phyloP scores from a whole-genome alignment of 2,329 filamentous ascomycete genomes.

The Periconia sp. region DNA sequence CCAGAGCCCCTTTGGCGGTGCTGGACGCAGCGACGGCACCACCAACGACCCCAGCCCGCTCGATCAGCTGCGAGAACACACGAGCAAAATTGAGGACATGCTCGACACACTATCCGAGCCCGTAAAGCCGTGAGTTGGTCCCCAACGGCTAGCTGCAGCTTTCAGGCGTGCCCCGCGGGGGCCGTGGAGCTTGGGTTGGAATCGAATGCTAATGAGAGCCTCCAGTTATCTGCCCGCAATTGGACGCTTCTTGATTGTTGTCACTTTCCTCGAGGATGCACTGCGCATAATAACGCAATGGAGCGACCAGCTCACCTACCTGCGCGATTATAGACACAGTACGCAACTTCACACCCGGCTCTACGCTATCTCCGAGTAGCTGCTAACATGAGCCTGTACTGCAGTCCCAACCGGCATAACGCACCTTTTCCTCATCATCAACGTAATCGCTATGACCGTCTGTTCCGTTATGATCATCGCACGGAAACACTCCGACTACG shows the following conservation, averaged over 20 bases:
- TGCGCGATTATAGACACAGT: conserved; percentile 93
- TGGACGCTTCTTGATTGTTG: conserved; percentile 95
- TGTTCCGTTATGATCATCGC: conserved; percentile 88
- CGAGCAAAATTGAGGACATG: conserved; percentile 96
- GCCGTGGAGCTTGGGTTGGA: conserved; percentile 1
- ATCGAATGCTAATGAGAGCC: conserved; percentile 28
- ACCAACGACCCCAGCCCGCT: conserved; percentile 76
- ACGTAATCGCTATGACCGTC: conserved; percentile 84
- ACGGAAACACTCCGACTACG: conserved; percentile 91
- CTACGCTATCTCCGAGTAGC: conserved; percentile 2
- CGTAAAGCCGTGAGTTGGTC: conserved; percentile 81
- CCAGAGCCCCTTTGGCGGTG: conserved; percentile 72
- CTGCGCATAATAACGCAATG: conserved; percentile 97
- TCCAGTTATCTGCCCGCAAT: conserved; percentile 88
- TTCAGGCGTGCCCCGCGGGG: conserved; percentile 2
- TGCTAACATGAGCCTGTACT: conserved; percentile 24
- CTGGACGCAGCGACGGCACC: conserved; percentile 61
- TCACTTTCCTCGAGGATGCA: conserved; percentile 97
- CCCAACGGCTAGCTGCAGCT: conserved; percentile 1
- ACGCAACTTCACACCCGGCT: no score
- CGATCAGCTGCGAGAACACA: conserved; percentile 90
- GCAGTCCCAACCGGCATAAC: conserved; percentile 86
- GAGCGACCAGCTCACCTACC: conserved; percentile 90
- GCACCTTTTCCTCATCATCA: conserved; percentile 88
- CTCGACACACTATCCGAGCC: conserved; percentile 88